Evolutionary conservation across 768 basidiomycete genomes (phyloP), one percentile per base, ranked within the genome.

Genomic region (Amanita phalloides): DNA sequence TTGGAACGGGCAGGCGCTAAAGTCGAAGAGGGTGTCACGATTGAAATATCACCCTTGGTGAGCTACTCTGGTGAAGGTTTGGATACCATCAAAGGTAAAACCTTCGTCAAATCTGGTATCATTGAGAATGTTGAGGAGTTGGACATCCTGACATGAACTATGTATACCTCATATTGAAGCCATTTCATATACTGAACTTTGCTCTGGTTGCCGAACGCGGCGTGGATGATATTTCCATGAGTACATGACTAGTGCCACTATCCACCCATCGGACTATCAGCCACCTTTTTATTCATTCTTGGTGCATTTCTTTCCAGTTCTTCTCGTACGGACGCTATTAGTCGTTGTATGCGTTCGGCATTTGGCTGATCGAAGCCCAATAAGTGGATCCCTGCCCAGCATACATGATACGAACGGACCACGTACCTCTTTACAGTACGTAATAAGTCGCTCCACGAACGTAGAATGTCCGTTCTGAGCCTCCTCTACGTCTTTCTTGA

Each of bases 51-150:
- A 2, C 93, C 96, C 14, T 70, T 84, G 7, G 82, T 94, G 53
- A 86, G 80, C 60, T 99, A 97, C 57, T 85, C 86, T 20, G 96
- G 96, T 13, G 96, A 99, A 65, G 95, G 92, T 1, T 68, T 98
- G 54, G 83, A 87, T 59, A 69, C 66, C 45, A 75, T 88, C 45
- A 83, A 82, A 66, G 93, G 91, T 42, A 84, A 84, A 72, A 77
- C 67, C 26, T 86, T 92, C 65, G 76, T 76, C 43, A 87, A 78
- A 64, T 87, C 86, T 13, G 91, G 90, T 8, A 62, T 78, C 33
- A 84, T 84, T 14, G 78, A 71, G 60, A 68, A 68, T 17, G 58
- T 84, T 30, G 84, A 84, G 61, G 86, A 88, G 61, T 68, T 93
- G 55, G 86, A 90, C 58, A 77, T 72, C 49, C 69, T 91, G 57